Base-by-base conservation (phyloP, 352 stramenopile species). In the Achlya hypogyna region DNA sequence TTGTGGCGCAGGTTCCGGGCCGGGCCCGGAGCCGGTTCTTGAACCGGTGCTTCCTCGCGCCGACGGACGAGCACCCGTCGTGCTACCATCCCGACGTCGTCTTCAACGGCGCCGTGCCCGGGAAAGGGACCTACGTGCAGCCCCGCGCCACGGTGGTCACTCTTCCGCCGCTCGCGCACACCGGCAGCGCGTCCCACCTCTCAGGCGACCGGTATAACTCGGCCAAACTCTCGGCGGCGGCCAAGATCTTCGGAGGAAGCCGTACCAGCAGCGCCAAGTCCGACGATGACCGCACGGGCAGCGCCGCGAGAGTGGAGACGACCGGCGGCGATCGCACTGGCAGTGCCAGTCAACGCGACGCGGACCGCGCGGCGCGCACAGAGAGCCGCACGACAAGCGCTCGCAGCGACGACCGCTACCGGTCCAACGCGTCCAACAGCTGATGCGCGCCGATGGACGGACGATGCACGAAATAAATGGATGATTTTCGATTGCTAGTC, bases 1-100 rank as follows among this genome's bases (percentile, higher is more conserved):
- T n/a, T n/a, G n/a, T n/a, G n/a, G n/a, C n/a, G n/a, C n/a, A 56
- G 49, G 49, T 56, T n/a, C 49, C 49, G 31, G 49, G 49, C 25
- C 49, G 49, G 10, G 49, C 49, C 10, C 49, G 49, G 25, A 27
- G 12, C 8, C 49, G 49, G 20, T 56, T 56, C 25, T 16, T 56
- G 2, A 56, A 56, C 49, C 49, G 49, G 25, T 56, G 49, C 49
- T 56, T 56, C 31, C 31, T 56, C 25, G 49, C 49, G 10, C 10
- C 25, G 31, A 56, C 49, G 25, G 49, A 56, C 49, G 25, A 38
- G 2, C 49, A 56, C 31, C 2, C 16, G 8, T 56, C 49, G 25
- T 38, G 31, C 31, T 56, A 56, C 31, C 49, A 56, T 20, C 49
- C 49, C 10, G 49, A 56, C 25, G 49, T 56, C 25, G 49, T 56